Evolutionary conservation across 164 flowering plant genomes (phyloP).

Genomic region (Tetrastigma voinierianum): DNA sequence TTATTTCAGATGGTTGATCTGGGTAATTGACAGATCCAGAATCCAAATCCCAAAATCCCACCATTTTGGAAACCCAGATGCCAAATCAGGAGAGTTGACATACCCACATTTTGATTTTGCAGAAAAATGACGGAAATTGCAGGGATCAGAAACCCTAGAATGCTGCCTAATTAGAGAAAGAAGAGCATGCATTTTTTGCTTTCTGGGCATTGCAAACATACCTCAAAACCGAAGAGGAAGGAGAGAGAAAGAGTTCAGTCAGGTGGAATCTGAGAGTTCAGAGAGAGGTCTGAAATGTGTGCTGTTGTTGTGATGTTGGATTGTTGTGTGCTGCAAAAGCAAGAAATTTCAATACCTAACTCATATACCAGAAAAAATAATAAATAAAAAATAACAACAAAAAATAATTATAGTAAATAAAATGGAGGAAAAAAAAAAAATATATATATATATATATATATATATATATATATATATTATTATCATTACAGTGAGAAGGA

Average conservation of each 20-base stretch:
- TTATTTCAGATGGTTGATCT: not conserved
- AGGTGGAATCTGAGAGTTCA: not conserved
- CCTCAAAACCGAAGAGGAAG: not conserved
- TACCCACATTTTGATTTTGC: conserved; percentile 29
- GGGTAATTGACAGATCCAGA: conserved; percentile 12
- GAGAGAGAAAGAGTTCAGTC: not conserved
- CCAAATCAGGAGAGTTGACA: conserved; percentile 8
- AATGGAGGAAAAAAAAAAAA: not conserved
- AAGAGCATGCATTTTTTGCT: conserved; percentile 7
- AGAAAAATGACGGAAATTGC: not conserved
- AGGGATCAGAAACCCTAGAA: conserved; percentile 16
- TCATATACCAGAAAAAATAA: not conserved
- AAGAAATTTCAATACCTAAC: no score
- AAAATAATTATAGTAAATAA: no score
- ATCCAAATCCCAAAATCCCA: conserved; percentile 4
- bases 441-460: no score
- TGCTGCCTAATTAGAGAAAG: not conserved
- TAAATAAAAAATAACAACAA: not conserved
- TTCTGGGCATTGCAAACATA: conserved; percentile 1
- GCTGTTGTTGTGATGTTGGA: no score
- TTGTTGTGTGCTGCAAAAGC: no score
- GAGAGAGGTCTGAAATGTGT: no score
- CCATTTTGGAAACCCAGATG: conserved; percentile 19
- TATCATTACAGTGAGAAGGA: not conserved
- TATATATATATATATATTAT: no score